Conservation (phyloP, 1,284 basidiomycete species). For the Boletellus deceptivus region DNA sequence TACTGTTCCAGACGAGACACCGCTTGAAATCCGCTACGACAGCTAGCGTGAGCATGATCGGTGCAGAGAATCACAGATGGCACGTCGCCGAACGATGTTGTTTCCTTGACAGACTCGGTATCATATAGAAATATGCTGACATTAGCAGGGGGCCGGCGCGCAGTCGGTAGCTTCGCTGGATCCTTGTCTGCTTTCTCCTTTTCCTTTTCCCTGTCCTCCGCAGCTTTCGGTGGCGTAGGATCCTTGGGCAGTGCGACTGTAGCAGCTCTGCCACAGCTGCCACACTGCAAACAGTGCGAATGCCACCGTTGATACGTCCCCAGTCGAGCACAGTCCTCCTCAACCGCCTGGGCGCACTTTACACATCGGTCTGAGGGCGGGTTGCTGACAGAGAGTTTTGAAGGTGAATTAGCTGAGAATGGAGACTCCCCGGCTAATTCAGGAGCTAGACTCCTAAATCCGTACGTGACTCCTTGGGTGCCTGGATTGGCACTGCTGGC, state of each 20-base stretch:
- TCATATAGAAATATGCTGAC: slow-evolving; percentile 78
- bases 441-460: slow-evolving; percentile 85
- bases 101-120: slow-evolving; percentile 59
- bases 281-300: slow-evolving; percentile 86
- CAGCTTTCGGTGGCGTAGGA: slow-evolving; percentile 37
- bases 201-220: slow-evolving; percentile 42
- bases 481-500: slow-evolving; percentile 55
- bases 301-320: slow-evolving; percentile 98
- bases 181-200: slow-evolving; percentile 42
- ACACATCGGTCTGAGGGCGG: slow-evolving; percentile 89
- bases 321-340: slow-evolving; percentile 94
- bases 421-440: slow-evolving; percentile 88
- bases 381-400: slow-evolving; percentile 54
- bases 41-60: slow-evolving; percentile 68
- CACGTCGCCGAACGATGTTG: slow-evolving; percentile 64
- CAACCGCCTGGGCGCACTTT: slow-evolving; percentile 86
- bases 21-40: slow-evolving; percentile 79
- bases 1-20: slow-evolving; percentile 97
- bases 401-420: slow-evolving; percentile 47
- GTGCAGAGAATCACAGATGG: slow-evolving; percentile 74
- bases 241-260: slow-evolving; percentile 60
- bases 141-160: slow-evolving; percentile 73
- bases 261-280: slow-evolving; percentile 76
- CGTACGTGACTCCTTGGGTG: slow-evolving; percentile 81
- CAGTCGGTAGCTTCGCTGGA: slow-evolving; percentile 57